Evolutionary conservation across 139 green algal species (phyloP).

Genomic region (Desmodesmus armatus): DNA sequence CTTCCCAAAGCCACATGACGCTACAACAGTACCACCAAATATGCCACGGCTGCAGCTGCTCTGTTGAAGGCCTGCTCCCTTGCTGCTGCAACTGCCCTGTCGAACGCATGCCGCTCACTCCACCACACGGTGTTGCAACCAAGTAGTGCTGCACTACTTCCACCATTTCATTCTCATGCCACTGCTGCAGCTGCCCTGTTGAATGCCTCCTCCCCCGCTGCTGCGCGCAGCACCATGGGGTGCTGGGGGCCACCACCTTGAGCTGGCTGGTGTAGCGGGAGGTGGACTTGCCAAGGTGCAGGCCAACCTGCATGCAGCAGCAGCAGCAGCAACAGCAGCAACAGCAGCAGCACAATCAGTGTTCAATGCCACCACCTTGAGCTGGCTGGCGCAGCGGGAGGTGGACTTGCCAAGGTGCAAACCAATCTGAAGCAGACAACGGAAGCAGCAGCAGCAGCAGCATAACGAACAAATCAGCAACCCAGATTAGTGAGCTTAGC

Average conservation of each 20-base stretch:
- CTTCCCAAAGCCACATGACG: too few species aligned
- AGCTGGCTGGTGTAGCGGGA: slow-evolving; percentile 71
- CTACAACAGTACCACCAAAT: too few species aligned
- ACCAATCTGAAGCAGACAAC: not conserved
- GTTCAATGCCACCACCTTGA: slow-evolving; percentile 66
- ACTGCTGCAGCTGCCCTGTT: slow-evolving; percentile 65
- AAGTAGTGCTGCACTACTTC: too few species aligned
- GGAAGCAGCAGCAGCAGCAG: not conserved
- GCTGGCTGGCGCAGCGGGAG: slow-evolving; percentile 59
- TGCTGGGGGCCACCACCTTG: slow-evolving; percentile 78
- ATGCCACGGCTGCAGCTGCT: not conserved
- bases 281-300: slow-evolving; percentile 68
- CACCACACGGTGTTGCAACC: not conserved
- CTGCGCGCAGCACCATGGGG: slow-evolving; percentile 64
- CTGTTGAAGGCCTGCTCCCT: not conserved
- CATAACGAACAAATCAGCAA: not conserved
- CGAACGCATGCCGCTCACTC: not conserved
- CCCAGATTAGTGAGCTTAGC: too few species aligned
- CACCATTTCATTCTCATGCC: too few species aligned
- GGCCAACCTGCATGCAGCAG: slow-evolving; percentile 12
- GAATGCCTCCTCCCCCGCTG: slow-evolving; percentile 78
- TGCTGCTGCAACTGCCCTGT: not conserved
- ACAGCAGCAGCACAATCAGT: not conserved
- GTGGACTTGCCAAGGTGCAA: slow-evolving; percentile 66
- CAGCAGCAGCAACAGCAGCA: slow-evolving; percentile 2